Evolutionary conservation across 2,329 filamentous ascomycete species (phyloP), one percentile per base, ranked within the genome.

Genomic region (Beauveria pseudobassiana): DNA sequence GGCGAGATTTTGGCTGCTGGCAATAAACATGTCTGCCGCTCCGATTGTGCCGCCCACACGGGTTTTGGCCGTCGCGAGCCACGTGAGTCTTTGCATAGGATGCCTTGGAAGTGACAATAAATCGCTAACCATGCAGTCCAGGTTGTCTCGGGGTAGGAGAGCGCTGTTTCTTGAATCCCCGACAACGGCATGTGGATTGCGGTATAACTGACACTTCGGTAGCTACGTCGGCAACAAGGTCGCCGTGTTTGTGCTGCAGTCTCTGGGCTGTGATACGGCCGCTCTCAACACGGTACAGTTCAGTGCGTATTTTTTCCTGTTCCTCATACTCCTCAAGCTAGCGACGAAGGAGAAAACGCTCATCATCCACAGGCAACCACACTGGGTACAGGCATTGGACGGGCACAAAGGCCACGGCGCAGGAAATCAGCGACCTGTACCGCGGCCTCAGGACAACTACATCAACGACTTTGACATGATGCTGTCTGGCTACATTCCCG

Each of bases 191-290:
- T 59, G 22, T 10, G 26, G 28, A 48, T 42, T 55, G 7, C 26
- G 20, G 42, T 9, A 22, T n/a, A 50, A 28, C 49, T 60, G 24
- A 59, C 57, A 7, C 14, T n/a, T 14, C 4, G 40, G 28, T 20
- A 96, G 95, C 73, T 93, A 97, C 82, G 95, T 99, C 67, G 95
- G 95, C 57, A 99, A 99, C 74, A 96, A 93, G 70, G 96, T 99
- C 81, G 93, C 93, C 48, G 92, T 92, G 1, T 96, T 96, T 71
- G 91, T 93, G 67, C 88, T 99, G 82, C 93, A 99, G 75, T 89
- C 90, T 1, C 78, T 99, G 56, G 95, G 95, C 53, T 97, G 92
- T 71, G 93, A 99, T 70, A 93, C 97, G 7, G 89, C 92, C 9
- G 91, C 92, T 2, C 82, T 99, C 69, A 97, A 99, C 73, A 99